Evolutionary conservation across 352 stramenopile species (phyloP), one percentile per base, ranked within the genome.

Genomic region (Elongisporangium senticosum): DNA sequence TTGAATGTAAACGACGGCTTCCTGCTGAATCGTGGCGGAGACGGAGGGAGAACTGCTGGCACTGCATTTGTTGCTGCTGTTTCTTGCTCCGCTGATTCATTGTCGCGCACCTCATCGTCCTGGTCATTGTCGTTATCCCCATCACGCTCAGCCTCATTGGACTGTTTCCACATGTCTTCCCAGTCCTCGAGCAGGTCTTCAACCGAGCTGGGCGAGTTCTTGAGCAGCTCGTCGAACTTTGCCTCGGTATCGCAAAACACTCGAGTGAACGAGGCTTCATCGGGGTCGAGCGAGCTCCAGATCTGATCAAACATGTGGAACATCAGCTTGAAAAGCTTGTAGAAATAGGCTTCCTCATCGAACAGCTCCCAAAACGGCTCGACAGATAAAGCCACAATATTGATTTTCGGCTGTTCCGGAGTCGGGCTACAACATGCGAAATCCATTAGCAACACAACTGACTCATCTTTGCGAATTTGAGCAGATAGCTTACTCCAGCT

Each of bases 351-450:
- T 11, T 90, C 78, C 58, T 95, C 85, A 22, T 89, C 79, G 64
- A 95, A 88, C 8, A 95, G 61, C 48, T 93, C 72, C 85, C 85
- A 95, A 53, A 90, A 92, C 19, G 85, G 85, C 54, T 95, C 81
- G 43, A 86, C 61, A 1, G 85, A 92, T 49, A 95, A 72, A 33
- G 80, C 66, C 10, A 90, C 73, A 24, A 93, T 86, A 58, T 95
- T 86, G 49, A 95, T 83, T 15, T 73, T 76, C 1, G 78, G 68
- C 40, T 84, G 57, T 49, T 88, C 76, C 10, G 79, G 71, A n/a
- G 62, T 73, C 20, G 78, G 70, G n/a, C 81, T 90, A 49, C 33
- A 15, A 52, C 14, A 56, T 22, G 61, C 49, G 47, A 73, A 53
- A 50, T 60, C 22, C 21, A 21, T 26, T 28, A 64, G 15, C 13